These are phyloP conservation scores for Ichthyophthirius multifiliis DNA, from an alignment of 169 alveolate genomes.

Conservation along the genomic window DNA sequence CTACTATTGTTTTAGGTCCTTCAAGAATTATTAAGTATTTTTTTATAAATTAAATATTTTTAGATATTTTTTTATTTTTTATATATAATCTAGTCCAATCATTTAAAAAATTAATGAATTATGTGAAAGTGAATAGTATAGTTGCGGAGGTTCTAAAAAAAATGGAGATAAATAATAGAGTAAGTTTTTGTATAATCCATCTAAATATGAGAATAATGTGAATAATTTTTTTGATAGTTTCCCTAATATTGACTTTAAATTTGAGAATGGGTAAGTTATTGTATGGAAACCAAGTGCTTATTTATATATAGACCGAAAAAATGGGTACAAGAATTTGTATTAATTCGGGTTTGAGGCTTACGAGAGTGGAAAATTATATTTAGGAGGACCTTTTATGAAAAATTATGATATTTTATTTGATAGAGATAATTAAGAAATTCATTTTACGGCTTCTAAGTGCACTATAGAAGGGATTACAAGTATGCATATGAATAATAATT, in stretches of 20 bases:
- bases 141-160: neutral
- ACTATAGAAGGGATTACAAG: neutral
- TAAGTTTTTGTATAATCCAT: too few species aligned
- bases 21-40: neutral
- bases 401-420: conserved; percentile 3
- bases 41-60: neutral
- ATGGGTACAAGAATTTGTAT: neutral
- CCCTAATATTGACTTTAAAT: neutral
- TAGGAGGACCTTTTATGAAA: conserved; percentile 3
- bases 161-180: too few species aligned
- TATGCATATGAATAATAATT: neutral
- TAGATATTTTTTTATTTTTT: neutral
- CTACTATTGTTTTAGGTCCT: conserved; percentile 9
- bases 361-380: neutral
- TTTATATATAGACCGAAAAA: neutral
- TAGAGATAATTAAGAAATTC: neutral
- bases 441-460: neutral
- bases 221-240: conserved; percentile 3
- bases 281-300: neutral
- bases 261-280: neutral
- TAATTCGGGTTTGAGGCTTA: neutral
- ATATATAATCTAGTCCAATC: neutral
- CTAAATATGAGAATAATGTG: neutral
- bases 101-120: neutral
- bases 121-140: neutral